Percentiles rank a stretch among this genome's conserved stretches.
Conservation (phyloP, 23 red algal genomes). For the Cyanidiococcus yangmingshanensis region DNA sequence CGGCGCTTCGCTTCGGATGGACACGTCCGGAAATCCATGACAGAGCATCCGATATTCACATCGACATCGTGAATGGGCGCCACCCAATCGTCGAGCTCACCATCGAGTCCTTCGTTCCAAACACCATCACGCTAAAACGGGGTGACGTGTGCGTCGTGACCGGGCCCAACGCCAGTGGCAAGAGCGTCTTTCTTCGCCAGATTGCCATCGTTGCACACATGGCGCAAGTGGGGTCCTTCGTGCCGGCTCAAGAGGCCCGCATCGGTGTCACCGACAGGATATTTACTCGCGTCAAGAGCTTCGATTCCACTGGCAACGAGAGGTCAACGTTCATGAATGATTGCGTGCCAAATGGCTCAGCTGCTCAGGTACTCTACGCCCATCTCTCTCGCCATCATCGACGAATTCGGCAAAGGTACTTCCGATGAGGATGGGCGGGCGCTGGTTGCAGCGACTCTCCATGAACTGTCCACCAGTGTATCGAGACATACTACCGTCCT, state of each 20-base stretch:
- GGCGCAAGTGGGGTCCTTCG: slow-evolving; percentile 37
- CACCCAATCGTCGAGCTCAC: slow-evolving; percentile 32
- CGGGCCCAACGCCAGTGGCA: slow-evolving; percentile 35
- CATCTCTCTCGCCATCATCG: slow-evolving; percentile 24
- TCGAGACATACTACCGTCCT: not conserved
- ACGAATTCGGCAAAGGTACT: slow-evolving; percentile 50
- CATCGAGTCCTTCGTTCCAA: slow-evolving; percentile 21
- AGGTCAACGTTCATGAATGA: slow-evolving; percentile 29
- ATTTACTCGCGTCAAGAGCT: slow-evolving; percentile 15
- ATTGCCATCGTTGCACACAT: slow-evolving; percentile 27
- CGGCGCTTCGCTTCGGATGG: slow-evolving; percentile 16
- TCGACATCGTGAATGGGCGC: slow-evolving; percentile 16
- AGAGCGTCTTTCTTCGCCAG: slow-evolving; percentile 35
- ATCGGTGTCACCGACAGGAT: slow-evolving; percentile 23
- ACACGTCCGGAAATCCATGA: slow-evolving; percentile 15
- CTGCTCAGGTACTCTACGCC: slow-evolving; percentile 16
- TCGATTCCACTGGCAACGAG: slow-evolving; percentile 18
- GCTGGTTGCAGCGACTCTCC: not conserved
- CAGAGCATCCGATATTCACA: not conserved
- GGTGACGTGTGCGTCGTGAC: slow-evolving; percentile 23
- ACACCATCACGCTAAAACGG: not conserved
- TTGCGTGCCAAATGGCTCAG: slow-evolving; percentile 31
- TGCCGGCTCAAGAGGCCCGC: slow-evolving; percentile 21
- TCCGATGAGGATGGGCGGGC: slow-evolving; percentile 21
- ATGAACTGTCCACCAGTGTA: not conserved